These are phyloP conservation scores for Metarhizium album DNA, from an alignment of 2,329 filamentous ascomycete species.

Conservation along the genomic window DNA sequence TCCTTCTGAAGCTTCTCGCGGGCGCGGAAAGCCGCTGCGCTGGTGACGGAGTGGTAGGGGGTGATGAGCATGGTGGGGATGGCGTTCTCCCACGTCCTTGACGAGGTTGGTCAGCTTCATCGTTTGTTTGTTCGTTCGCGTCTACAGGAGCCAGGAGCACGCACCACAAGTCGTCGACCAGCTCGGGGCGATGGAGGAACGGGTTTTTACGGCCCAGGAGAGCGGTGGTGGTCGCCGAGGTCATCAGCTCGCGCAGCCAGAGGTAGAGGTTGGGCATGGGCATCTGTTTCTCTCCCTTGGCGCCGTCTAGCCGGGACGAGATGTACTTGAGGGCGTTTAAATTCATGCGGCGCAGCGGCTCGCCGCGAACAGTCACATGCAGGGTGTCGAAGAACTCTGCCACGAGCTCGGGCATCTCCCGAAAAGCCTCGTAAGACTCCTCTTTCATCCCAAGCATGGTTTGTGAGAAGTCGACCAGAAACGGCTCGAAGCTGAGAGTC, in stretches of 20 bases:
- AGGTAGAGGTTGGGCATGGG: constrained; percentile 12
- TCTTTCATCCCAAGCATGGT: constrained; percentile 25
- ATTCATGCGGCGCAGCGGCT: no score
- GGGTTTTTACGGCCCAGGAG: constrained; percentile 32
- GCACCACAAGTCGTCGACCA: no score
- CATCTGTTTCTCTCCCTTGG: neutral
- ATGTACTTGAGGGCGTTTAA: no score
- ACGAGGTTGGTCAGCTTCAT: neutral
- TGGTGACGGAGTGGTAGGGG: constrained; percentile 15
- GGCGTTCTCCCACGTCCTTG: constrained; percentile 16
- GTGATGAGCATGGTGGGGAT: constrained; percentile 17
- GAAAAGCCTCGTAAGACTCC: no score
- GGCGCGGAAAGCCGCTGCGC: constrained; percentile 15
- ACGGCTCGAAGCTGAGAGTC: constrained; percentile 32
- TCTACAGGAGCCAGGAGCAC: no score
- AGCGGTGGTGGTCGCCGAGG: constrained; percentile 24
- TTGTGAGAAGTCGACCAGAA: constrained; percentile 26
- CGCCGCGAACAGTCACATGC: no score
- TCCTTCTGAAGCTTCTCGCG: constrained; percentile 12
- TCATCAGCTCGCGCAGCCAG: constrained; percentile 28
- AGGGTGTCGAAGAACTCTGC: no score
- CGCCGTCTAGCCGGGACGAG: no score
- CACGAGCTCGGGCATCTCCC: no score
- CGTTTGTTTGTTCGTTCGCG: no score
- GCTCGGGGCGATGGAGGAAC: no score